A percentile compares a stretch with the other conserved stretches of the same genome.
phyloP scores from a whole-genome alignment of 1,284 basidiomycete genomes.

The Ceratobasidium sp. region DNA sequence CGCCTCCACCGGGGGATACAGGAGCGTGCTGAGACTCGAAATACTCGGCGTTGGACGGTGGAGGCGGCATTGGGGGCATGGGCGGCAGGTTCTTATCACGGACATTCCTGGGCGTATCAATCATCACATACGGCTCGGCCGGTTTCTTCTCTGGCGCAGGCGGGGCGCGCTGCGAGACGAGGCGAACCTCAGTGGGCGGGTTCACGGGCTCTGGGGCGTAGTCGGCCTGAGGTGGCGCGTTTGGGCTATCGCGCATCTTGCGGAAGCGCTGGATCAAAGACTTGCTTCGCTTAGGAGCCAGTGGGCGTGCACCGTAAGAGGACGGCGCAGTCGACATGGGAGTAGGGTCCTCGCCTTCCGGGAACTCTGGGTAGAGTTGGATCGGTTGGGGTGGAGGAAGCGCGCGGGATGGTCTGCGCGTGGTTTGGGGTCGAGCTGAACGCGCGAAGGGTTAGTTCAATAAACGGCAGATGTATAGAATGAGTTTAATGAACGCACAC shows the following conservation, averaged over 20 bases:
- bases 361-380: slow-evolving; percentile 46
- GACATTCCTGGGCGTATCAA: slow-evolving; percentile 5
- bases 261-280: slow-evolving; percentile 53
- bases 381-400: slow-evolving; percentile 50
- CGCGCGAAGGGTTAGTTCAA: neutral
- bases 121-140: neutral
- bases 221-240: slow-evolving; percentile 47
- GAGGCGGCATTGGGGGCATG: slow-evolving; percentile 17
- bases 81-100: slow-evolving; percentile 42
- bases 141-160: slow-evolving; percentile 20
- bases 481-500: slow-evolving; percentile 5
- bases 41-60: slow-evolving; percentile 43
- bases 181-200: slow-evolving; percentile 20
- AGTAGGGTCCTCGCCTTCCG: slow-evolving; percentile 41
- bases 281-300: slow-evolving; percentile 50
- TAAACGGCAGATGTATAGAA: neutral
- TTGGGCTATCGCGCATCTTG: slow-evolving; percentile 51
- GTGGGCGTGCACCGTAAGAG: slow-evolving; percentile 43
- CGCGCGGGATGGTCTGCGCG: slow-evolving; percentile 42
- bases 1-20: neutral
- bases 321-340: slow-evolving; percentile 34
- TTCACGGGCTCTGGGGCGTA: slow-evolving; percentile 31
- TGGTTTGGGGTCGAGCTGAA: slow-evolving; percentile 38
- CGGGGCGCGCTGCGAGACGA: slow-evolving; percentile 24
- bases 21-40: slow-evolving; percentile 25